Base-by-base conservation (phyloP, 345 rosid genomes). In the Brassica rapa region DNA sequence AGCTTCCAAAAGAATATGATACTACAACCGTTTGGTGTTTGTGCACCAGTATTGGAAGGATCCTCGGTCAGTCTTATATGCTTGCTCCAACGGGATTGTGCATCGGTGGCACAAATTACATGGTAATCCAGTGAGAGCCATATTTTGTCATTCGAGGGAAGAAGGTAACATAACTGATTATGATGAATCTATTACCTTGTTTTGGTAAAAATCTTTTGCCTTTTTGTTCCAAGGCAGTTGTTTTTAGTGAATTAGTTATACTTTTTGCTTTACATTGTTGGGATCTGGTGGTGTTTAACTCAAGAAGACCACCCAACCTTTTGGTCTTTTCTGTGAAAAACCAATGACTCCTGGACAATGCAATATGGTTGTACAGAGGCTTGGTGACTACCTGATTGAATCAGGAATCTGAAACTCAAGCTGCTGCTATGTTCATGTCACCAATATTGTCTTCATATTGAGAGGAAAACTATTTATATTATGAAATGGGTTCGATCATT, bases 291-390 rank as follows among this genome's bases (percentile, higher is more conserved):
- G 98, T 64, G 82, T 85, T 74, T 90, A 95, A 9, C 79, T 93
- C 56, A 90, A 93, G 81, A 91, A 90, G 84, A 90, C 98, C 25
- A 73, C 3, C 39, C 81, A 73, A 78, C 91, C 95, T n/a, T n/a
- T 68, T 93, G 62, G 62, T 93, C 37, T 70, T 91, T 55, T 91
- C 57, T 90, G 91, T 16, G 92, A 89, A 1, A 91, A 90, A 82
- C 98, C 98, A 16, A 75, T 91, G 87, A 65, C 95, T 68, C 91
- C 92, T 2, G 91, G 93, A 16, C 98, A 89, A 78, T 93, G 97
- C 91, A 93, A 93, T 83, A 84, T 89, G 96, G 76, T 91, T 1
- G 95, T 91, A 2, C 93, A 93, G 82, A 89, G 89, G 97, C 86
- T 91, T 7, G 97, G 91, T 32, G 95, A 91, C 79, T 90, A 91